These are phyloP conservation scores for Penicillium sp. DNA, from an alignment of 2,329 filamentous ascomycete species.

Conservation along the genomic window DNA sequence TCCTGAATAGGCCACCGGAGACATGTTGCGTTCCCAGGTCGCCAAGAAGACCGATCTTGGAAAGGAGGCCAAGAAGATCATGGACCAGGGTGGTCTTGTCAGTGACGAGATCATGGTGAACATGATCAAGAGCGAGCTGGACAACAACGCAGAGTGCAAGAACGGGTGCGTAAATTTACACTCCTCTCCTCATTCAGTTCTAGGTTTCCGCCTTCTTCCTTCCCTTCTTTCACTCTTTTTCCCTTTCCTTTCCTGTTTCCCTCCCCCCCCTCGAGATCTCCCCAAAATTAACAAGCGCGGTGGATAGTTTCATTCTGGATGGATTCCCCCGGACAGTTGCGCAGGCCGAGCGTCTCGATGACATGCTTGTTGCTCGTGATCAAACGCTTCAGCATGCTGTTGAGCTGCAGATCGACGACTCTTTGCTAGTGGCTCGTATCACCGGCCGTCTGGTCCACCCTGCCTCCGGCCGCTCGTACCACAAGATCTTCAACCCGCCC, in stretches of 20 bases:
- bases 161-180: slow-evolving; percentile 68
- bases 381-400: slow-evolving; percentile 92
- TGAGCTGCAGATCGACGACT: slow-evolving; percentile 95
- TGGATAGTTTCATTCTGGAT: slow-evolving; percentile 87
- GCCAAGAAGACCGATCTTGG: slow-evolving; percentile 95
- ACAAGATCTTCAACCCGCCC: slow-evolving; percentile 98
- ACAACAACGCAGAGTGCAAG: slow-evolving; percentile 91
- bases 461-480: slow-evolving; percentile 92
- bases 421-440: slow-evolving; percentile 89
- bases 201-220: no score
- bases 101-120: slow-evolving; percentile 99
- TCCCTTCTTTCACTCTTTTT: background rate
- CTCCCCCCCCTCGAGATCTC: no score
- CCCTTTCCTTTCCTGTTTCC: background rate
- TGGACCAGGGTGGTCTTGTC: slow-evolving; percentile 96
- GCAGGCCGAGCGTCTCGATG: slow-evolving; percentile 90
- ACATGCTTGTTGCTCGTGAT: slow-evolving; percentile 76
- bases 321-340: slow-evolving; percentile 96
- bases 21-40: slow-evolving; percentile 98
- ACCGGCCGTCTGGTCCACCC: slow-evolving; percentile 95
- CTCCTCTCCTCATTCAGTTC: background rate
- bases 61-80: slow-evolving; percentile 98
- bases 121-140: slow-evolving; percentile 98
- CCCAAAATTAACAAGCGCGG: background rate
- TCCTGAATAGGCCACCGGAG: slow-evolving; percentile 76